Evolutionary conservation across 495 filamentous ascomycete genomes (phyloP), one percentile per base, ranked within the genome.

Genomic region (Schizothecium vesticola): DNA sequence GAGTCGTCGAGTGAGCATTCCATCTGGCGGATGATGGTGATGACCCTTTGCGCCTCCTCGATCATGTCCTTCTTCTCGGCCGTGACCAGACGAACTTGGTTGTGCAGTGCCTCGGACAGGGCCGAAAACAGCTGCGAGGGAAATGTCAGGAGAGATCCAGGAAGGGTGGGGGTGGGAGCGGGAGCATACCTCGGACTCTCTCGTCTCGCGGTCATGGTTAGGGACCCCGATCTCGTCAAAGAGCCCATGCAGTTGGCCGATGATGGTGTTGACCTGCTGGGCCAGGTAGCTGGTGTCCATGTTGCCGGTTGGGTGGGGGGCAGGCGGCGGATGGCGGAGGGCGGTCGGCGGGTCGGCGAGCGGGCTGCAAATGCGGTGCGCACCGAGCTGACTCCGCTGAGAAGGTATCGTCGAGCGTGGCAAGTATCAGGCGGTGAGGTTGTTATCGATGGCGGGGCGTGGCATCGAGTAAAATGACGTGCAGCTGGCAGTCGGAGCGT

Each of bases 211-310:
- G 80, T 97, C 95, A 88, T 96, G 92, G 74, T 80, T 87, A 21
- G 93, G 85, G 57, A 99, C 89, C 43, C 95, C 95, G 72, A 99
- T 97, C 70, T 98, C 94, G 78, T 98, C 95, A 74, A 96, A 99
- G 61, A 97, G 85, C 57, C 90, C 90, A 80, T 97, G 94, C 59
- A 99, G 84, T 79, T 96, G 91, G 75, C 86, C 85, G 72, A 97
- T 91, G 74, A 96, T 97, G 71, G 87, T 93, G 72, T 92, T 92
- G 78, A 97, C 92, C 86, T 97, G 94, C 75, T 94, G 92, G 73
- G 92, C 90, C 77, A 97, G 82, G 75, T 96, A 94, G 76, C 90
- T 90, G 61, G 93, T 92, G 80, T 97, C 92, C 94, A 97, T 97
- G 51, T 59, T 69, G 67, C 22, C 25, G 67, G 63, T 60, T 58